These are phyloP conservation scores for Papiliotrema laurentii DNA, from an alignment of 1,284 basidiomycete species.

Conservation along the genomic window DNA sequence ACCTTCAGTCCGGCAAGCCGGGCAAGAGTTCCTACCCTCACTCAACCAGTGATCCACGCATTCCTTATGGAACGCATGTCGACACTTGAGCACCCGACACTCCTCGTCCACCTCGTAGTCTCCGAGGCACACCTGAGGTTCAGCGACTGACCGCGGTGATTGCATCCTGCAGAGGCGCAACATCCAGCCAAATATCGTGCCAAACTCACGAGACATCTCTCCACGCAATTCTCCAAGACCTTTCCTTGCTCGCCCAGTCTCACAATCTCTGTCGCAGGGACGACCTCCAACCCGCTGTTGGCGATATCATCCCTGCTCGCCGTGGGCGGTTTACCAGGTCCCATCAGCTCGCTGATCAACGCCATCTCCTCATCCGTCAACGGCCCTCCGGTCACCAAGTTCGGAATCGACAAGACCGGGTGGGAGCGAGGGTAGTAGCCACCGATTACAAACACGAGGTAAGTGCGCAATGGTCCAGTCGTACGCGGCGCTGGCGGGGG, in stretches of 20 bases:
- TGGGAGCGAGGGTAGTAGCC: constrained; percentile 79
- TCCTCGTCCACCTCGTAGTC: constrained; percentile 72
- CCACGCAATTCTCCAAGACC: constrained; percentile 69
- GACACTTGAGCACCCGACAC: constrained; percentile 70
- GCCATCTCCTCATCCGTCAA: constrained; percentile 59
- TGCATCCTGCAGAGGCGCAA: too few relatives aligned
- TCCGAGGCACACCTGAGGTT: constrained; percentile 66
- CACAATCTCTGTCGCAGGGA: constrained; percentile 57
- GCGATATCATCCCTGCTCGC: constrained; percentile 75
- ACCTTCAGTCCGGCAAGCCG: constrained; percentile 60
- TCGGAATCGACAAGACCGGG: constrained; percentile 70
- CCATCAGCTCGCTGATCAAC: constrained; percentile 59
- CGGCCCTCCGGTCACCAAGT: constrained; percentile 57
- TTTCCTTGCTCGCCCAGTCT: constrained; percentile 58
- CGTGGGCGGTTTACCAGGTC: constrained; percentile 56
- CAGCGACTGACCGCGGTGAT: too few relatives aligned
- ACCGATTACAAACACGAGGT: constrained; percentile 54
- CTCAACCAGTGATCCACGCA: constrained; percentile 84
- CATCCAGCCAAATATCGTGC: too few relatives aligned
- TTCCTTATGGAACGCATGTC: constrained; percentile 75
- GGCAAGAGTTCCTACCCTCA: constrained; percentile 80
- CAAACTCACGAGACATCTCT: constrained; percentile 56
- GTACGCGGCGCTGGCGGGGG: constrained; percentile 4
- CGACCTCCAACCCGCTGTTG: constrained; percentile 67
- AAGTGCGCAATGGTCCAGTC: constrained; percentile 32